Percentiles rank a stretch among this genome's conserved stretches.
These are phyloP conservation scores for Skeletonema potamos DNA, from an alignment of 108 stramenopile genomes.

Conservation along the genomic window DNA sequence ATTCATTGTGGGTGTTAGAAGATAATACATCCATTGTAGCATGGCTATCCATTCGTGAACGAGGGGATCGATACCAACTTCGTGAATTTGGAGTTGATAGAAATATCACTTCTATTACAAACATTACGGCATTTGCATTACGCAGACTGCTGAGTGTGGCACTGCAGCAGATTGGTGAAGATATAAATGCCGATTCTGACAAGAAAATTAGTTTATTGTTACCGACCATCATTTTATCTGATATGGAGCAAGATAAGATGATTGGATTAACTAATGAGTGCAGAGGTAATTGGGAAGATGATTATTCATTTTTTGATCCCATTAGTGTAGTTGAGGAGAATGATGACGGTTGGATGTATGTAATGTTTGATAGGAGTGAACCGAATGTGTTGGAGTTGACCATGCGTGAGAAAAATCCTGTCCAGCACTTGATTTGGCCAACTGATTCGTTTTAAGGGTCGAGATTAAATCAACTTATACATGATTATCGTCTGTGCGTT, in stretches of 20 bases:
- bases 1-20: conserved; percentile 49
- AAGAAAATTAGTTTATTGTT: conserved; percentile 10
- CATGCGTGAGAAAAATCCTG: not conserved
- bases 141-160: conserved; percentile 11
- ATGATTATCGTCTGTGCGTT: too few relatives aligned
- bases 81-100: conserved; percentile 70
- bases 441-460: conserved; percentile 68
- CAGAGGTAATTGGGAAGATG: not conserved
- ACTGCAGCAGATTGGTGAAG: conserved; percentile 11
- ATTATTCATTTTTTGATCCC: conserved; percentile 9
- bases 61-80: conserved; percentile 57
- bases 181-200: not conserved
- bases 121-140: conserved; percentile 19
- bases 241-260: conserved; percentile 14
- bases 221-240: conserved; percentile 48
- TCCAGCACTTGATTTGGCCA: conserved; percentile 74
- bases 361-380: conserved; percentile 18
- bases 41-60: conserved; percentile 63
- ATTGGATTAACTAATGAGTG: not conserved
- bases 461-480: too few relatives aligned
- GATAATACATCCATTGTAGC: conserved; percentile 36
- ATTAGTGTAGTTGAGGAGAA: conserved; percentile 21
- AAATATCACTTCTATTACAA: not conserved
- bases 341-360: conserved; percentile 77
- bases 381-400: conserved; percentile 21